A percentile compares a stretch with the other conserved stretches of the same genome.
phyloP scores from a whole-genome alignment of 2,329 filamentous ascomycete species.

The Elsinoe batatas region DNA sequence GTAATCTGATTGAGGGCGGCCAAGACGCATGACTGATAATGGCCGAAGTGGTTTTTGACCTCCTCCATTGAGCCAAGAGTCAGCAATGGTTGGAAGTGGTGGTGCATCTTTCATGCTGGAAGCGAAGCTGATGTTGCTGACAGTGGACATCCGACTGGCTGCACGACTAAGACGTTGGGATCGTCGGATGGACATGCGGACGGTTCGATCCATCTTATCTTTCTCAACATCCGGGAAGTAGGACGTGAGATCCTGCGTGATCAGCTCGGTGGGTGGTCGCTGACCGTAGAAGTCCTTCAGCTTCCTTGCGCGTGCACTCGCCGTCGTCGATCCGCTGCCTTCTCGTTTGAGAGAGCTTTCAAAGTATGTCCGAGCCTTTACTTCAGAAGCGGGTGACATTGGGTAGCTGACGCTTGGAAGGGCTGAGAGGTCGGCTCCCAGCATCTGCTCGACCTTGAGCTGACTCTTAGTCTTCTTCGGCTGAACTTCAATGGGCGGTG shows the following conservation, averaged over 20 bases:
- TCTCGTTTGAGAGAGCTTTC: slow-evolving; percentile 29
- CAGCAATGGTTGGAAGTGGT: slow-evolving; percentile 88
- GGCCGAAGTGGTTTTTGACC: slow-evolving; percentile 40
- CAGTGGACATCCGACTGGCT: slow-evolving; percentile 84
- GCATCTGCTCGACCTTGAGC: slow-evolving; percentile 77
- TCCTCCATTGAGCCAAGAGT: slow-evolving; percentile 70
- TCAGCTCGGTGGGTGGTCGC: slow-evolving; percentile 89
- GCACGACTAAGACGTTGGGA: slow-evolving; percentile 87
- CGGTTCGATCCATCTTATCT: slow-evolving; percentile 91
- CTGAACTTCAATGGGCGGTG: slow-evolving; percentile 46
- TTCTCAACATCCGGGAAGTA: slow-evolving; percentile 95
- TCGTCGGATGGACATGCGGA: slow-evolving; percentile 80
- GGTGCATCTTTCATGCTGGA: slow-evolving; percentile 89
- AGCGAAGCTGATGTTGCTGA: slow-evolving; percentile 85
- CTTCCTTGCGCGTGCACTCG: slow-evolving; percentile 36
- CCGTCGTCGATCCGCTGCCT: slow-evolving; percentile 15
- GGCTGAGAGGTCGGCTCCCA: slow-evolving; percentile 76
- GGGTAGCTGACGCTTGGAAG: slow-evolving; percentile 81
- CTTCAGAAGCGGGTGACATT: slow-evolving; percentile 66
- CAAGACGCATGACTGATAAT: slow-evolving; percentile 50
- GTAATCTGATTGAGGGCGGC: slow-evolving; percentile 51
- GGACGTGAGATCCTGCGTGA: slow-evolving; percentile 88
- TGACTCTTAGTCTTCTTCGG: slow-evolving; percentile 68
- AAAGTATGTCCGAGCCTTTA: slow-evolving; percentile 45
- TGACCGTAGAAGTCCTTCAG: slow-evolving; percentile 82